Evolutionary conservation across 805 yeast genomes (phyloP).

Genomic region (Hanseniaspora nectarophila): DNA sequence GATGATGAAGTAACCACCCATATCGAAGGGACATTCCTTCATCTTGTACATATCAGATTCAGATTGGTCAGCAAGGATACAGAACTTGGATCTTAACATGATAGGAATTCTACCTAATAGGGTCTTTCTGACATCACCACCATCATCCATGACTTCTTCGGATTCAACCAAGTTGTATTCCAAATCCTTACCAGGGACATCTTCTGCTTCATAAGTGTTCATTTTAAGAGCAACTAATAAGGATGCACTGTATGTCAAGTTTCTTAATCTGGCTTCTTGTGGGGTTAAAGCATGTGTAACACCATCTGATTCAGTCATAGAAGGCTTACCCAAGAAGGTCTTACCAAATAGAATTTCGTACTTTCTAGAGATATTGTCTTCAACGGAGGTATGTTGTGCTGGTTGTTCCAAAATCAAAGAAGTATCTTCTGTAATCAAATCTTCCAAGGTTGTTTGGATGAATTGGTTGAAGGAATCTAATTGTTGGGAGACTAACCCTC

Average conservation of each 20-base stretch:
- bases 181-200: conserved; percentile 47
- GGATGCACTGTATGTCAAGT: conserved; percentile 91
- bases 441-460: conserved; percentile 91
- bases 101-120: conserved; percentile 95
- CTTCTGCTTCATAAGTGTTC: conserved; percentile 72
- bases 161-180: conserved; percentile 41
- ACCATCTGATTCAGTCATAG: conserved; percentile 99
- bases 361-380: conserved; percentile 79
- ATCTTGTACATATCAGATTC: conserved; percentile 90
- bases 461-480: conserved; percentile 96
- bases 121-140: conserved; percentile 69
- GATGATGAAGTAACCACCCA: conserved; percentile 98
- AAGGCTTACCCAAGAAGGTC: conserved; percentile 89
- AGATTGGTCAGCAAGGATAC: conserved; percentile 77
- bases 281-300: conserved; percentile 98
- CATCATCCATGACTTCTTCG: conserved; percentile 42
- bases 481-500: conserved; percentile 96
- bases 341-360: conserved; percentile 97
- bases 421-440: conserved; percentile 89
- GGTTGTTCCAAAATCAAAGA: conserved; percentile 92
- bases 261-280: conserved; percentile 93
- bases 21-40: conserved; percentile 97
- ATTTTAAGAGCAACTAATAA: conserved; percentile 92
- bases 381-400: conserved; percentile 89
- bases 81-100: conserved; percentile 92